Evolutionary conservation across 1,284 basidiomycete species (phyloP), one percentile per base, ranked within the genome.

Genomic region (Phylloporus sp.): DNA sequence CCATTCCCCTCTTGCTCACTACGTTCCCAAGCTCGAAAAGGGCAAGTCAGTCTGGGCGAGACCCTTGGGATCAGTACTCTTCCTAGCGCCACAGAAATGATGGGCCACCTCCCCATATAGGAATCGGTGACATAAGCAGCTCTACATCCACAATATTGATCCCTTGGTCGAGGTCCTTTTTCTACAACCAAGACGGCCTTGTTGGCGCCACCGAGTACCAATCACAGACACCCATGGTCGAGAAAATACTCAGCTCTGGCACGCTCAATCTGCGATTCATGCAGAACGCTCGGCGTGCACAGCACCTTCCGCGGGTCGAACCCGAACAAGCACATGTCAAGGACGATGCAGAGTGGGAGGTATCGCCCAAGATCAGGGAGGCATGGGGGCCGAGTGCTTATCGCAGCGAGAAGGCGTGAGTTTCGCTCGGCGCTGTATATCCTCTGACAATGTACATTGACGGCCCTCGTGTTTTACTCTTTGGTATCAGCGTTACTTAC

Each of bases 241-340:
- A 78, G 49, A 89, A 88, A 75, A 80, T 81, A 2, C 80, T 92
- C 56, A 92, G 90, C 74, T 84, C 81, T 49, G 84, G 87, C 29
- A 91, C 90, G 0, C 80, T 92, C 20, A 84, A 84, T 69, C 81
- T 92, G 46, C 84, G 85, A 8, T 92, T 92, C 72, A 92, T 92
- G 91, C 89, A 91, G 76, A 91, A 90, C 79, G 87, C 88, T 1
- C 82, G 84, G 5, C 81, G 84, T 10, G 79, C 82, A 20, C 85
- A 89, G 65, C 79, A 86, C 39, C 73, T 84, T 31, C 78, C 83
- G 12, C 80, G 81, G 62, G 80, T 83, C 8, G 80, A 86, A 65
- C 75, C 82, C 2, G 83, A 86, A 53, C 81, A 83, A 62, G 85
- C 86, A 3, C 81, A 82, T 68, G 79, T 88, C n/a, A 82, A 84